Evolutionary conservation across 2,329 filamentous ascomycete species (phyloP).

Genomic region (Alternaria ventricosa): DNA sequence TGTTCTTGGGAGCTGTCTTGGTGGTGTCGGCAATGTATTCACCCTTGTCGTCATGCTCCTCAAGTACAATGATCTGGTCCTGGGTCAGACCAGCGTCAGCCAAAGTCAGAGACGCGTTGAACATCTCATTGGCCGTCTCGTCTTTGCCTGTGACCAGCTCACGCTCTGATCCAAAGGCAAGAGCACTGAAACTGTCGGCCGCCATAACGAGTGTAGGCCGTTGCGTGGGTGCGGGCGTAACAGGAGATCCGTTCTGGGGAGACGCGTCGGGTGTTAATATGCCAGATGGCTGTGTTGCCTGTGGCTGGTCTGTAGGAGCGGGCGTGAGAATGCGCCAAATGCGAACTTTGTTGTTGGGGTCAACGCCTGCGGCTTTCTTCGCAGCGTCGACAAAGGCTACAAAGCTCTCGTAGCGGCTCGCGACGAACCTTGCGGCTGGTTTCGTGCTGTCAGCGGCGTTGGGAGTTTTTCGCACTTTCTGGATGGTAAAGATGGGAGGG

Average conservation of each 20-base stretch:
- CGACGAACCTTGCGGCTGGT: slow-evolving; percentile 69
- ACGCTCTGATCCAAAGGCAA: slow-evolving; percentile 69
- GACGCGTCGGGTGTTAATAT: slow-evolving; percentile 55
- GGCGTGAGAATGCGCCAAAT: slow-evolving; percentile 71
- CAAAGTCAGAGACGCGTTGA: slow-evolving; percentile 75
- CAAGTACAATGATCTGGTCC: slow-evolving; percentile 80
- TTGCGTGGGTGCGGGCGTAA: slow-evolving; percentile 35
- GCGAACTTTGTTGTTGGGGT: slow-evolving; percentile 74
- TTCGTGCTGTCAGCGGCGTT: slow-evolving; percentile 66
- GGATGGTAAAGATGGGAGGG: slow-evolving; percentile 83
- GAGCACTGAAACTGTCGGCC: slow-evolving; percentile 65
- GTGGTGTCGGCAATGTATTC: slow-evolving; percentile 62
- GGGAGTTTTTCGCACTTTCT: slow-evolving; percentile 74
- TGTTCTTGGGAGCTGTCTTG: slow-evolving; percentile 53
- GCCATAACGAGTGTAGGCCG: slow-evolving; percentile 65
- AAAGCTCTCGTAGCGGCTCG: slow-evolving; percentile 73
- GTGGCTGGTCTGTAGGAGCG: slow-evolving; percentile 44
- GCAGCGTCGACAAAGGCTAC: slow-evolving; percentile 77
- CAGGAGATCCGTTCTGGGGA: slow-evolving; percentile 54
- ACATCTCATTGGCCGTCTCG: slow-evolving; percentile 74
- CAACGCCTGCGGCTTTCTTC: slow-evolving; percentile 73
- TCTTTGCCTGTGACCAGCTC: slow-evolving; percentile 71
- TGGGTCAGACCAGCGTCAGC: slow-evolving; percentile 71
- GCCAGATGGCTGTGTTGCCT: slow-evolving; percentile 42
- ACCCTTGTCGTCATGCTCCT: slow-evolving; percentile 67